Evolutionary conservation across 371 early-diverging fungal species (phyloP).

Genomic region (Capniomyces stellatus): DNA sequence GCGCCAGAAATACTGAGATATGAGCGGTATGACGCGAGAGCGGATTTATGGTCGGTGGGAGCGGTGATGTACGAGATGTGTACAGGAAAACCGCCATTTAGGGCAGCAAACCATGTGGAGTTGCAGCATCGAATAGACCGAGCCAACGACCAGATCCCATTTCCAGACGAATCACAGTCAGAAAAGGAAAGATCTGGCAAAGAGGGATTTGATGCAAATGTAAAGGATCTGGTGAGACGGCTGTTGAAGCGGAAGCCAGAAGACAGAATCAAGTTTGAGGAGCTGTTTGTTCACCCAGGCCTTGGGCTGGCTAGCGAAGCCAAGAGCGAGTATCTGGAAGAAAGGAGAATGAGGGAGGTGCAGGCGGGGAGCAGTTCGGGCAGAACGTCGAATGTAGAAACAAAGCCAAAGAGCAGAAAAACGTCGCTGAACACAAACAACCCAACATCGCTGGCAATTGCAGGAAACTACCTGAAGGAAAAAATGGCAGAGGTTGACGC

Average conservation of each 20-base stretch:
- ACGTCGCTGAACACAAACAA: slow-evolving; percentile 2
- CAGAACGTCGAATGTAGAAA: background rate
- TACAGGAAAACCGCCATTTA: slow-evolving; percentile 76
- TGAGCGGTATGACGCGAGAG: slow-evolving; percentile 82
- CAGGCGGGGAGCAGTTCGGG: slow-evolving; percentile 1
- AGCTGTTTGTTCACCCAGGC: slow-evolving; percentile 73
- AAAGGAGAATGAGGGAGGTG: slow-evolving; percentile 12
- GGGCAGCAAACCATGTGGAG: slow-evolving; percentile 84
- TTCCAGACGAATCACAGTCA: slow-evolving; percentile 50
- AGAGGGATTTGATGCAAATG: background rate
- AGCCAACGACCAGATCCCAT: slow-evolving; percentile 56
- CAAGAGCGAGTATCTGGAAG: slow-evolving; percentile 19
- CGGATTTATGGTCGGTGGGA: slow-evolving; percentile 95
- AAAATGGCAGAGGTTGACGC: no score
- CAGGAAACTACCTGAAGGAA: no score
- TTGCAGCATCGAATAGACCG: slow-evolving; percentile 69
- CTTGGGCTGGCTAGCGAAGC: slow-evolving; percentile 16
- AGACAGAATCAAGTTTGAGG: slow-evolving; percentile 76
- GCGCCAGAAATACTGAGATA: slow-evolving; percentile 88
- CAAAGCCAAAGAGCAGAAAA: background rate
- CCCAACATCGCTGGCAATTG: no score
- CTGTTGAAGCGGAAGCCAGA: slow-evolving; percentile 67
- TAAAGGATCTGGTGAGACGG: slow-evolving; percentile 58
- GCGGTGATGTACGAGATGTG: slow-evolving; percentile 87
- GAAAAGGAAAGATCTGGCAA: background rate